Evolutionary conservation across 192 early-diverging fungal genomes (phyloP).

Genomic region (Jimgerdemannia flammicorona): DNA sequence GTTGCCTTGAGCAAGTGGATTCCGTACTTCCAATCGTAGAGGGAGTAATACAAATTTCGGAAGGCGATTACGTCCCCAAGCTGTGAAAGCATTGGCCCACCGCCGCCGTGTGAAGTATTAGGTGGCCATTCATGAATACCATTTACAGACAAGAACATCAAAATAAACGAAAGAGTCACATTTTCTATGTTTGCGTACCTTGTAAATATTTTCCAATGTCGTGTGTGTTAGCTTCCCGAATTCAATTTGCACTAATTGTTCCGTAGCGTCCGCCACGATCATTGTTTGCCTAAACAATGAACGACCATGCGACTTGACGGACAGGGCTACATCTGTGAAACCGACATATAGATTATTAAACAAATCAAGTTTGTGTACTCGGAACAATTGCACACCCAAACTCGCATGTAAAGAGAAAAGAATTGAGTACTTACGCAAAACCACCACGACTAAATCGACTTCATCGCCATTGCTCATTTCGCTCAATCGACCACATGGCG

Average conservation of each 20-base stretch:
- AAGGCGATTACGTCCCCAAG: slow-evolving; percentile 13
- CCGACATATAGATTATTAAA: no score
- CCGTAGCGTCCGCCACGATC: slow-evolving; percentile 16
- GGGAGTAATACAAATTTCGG: slow-evolving; percentile 17
- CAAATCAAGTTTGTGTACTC: no score
- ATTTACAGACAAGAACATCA: not conserved
- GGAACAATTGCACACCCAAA: no score
- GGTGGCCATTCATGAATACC: not conserved
- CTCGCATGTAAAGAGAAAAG: not conserved
- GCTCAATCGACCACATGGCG: slow-evolving; percentile 17
- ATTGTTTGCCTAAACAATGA: slow-evolving; percentile 10
- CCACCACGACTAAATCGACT: slow-evolving; percentile 42
- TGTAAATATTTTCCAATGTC: not conserved
- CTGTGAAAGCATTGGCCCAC: not conserved
- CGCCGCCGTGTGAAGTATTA: not conserved
- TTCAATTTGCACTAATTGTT: slow-evolving; percentile 18
- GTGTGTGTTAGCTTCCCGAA: not conserved
- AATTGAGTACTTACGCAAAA: slow-evolving; percentile 27
- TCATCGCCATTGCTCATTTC: slow-evolving; percentile 17
- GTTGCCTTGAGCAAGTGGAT: slow-evolving; percentile 16
- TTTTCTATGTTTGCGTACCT: slow-evolving; percentile 4
- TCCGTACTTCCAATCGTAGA: slow-evolving; percentile 22
- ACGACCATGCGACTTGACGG: slow-evolving; percentile 4
- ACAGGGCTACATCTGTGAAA: not conserved
- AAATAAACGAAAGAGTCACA: not conserved